Base-by-base conservation (phyloP, 75 land plant species). In the Pseudotsuga menziesii region DNA sequence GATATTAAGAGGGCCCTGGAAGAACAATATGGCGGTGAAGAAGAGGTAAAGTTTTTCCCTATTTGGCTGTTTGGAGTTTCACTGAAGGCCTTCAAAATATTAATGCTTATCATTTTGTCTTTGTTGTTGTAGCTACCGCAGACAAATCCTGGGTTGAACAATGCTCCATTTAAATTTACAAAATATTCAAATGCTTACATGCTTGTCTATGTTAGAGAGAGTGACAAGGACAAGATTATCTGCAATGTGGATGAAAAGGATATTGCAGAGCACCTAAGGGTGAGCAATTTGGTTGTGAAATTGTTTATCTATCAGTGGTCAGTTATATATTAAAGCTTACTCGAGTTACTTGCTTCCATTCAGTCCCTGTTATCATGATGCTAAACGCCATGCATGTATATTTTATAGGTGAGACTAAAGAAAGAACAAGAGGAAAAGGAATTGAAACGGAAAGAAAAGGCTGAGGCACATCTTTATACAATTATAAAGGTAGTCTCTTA, bases 21-120 rank as follows among this genome's bases (percentile, higher is more conserved):
- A 80, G 96, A 93, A 83, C 94, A 93, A 32, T 93, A 91, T 87
- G 96, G 96, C 67, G 94, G 96, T 70, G 96, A 91, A 78, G 96
- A 93, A 61, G 96, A 93, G 85, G 96, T 91, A 84, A 63, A 23
- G 5, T 4, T 41, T 15, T 63, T 63, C 67, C 32, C 15, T 19
- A 11, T 63, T 63, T 71, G 44, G 26, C 11, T 41, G 55, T 20
- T 9, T 44, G 73, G 4, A 20, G 25, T 19, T 48, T 71, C 23
- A n/a, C 32, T 67, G 8, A 60, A 60, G 17, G 9, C 20, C 4
- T 60, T 19, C 8, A 60, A 60, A 60, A 20, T 63, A 32, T 71
- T 36, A 19, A 11, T 32, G 55, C 17, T 19, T 48, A 6, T 48
- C 39, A 2, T 39, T 36, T 71, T 26, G 14, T 20, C 39, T 71